Conservation (phyloP, 2,329 filamentous ascomycete genomes). For the Rhinocladiella mackenziei region DNA sequence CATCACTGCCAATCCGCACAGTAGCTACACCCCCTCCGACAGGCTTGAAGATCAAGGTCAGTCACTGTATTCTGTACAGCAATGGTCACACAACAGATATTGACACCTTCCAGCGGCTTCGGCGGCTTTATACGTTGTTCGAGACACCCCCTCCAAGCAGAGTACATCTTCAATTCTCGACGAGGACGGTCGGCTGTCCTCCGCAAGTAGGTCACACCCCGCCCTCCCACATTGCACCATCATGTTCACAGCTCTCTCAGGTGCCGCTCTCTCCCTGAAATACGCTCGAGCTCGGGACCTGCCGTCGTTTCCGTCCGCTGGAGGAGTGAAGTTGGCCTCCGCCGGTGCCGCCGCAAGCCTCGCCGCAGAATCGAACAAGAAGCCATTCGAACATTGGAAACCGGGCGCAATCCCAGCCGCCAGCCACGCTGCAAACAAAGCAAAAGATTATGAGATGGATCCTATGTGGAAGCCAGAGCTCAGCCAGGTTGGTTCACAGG, state of each 20-base stretch:
- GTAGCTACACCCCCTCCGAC: slow-evolving; percentile 20
- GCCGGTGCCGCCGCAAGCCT: slow-evolving; percentile 71
- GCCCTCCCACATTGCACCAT: slow-evolving; percentile 1
- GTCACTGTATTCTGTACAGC: slow-evolving; percentile 4
- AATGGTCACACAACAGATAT: background rate
- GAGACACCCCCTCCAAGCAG: slow-evolving; percentile 19
- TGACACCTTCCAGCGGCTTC: slow-evolving; percentile 49
- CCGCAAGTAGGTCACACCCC: slow-evolving; percentile 48
- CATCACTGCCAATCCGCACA: slow-evolving; percentile 13
- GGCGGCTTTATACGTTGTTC: slow-evolving; percentile 56
- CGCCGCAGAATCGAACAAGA: slow-evolving; percentile 68
- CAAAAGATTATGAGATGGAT: slow-evolving; percentile 58
- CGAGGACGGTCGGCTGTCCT: slow-evolving; percentile 54
- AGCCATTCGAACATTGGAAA: slow-evolving; percentile 62
- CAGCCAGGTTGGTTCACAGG: slow-evolving; percentile 66
- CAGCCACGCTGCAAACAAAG: slow-evolving; percentile 55
- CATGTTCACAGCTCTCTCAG: slow-evolving; percentile 37
- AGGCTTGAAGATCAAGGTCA: slow-evolving; percentile 39
- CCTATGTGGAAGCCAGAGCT: slow-evolving; percentile 61
- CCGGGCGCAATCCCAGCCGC: slow-evolving; percentile 60
- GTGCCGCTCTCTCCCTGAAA: slow-evolving; percentile 60
- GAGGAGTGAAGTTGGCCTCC: slow-evolving; percentile 53
- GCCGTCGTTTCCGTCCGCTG: slow-evolving; percentile 67
- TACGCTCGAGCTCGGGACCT: slow-evolving; percentile 70
- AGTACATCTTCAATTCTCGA: slow-evolving; percentile 42